These are phyloP conservation scores for Suillus discolor DNA, from an alignment of 768 basidiomycete genomes.

Conservation along the genomic window DNA sequence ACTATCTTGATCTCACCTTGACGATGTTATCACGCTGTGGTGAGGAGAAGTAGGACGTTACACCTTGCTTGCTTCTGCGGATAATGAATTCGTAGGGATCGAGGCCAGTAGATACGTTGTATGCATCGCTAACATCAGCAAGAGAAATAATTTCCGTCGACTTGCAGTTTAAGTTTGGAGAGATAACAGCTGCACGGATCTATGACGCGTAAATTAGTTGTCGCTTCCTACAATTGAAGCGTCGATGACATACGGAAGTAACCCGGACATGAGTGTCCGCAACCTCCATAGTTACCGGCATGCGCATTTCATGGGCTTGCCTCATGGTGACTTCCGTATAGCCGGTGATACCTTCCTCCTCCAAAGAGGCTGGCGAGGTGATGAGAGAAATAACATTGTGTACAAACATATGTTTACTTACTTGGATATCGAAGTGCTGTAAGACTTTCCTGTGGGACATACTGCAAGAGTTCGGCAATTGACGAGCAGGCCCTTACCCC, in stretches of 20 bases:
- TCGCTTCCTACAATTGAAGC: not conserved
- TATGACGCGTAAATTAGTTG: constrained; percentile 28
- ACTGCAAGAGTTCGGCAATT: constrained; percentile 57
- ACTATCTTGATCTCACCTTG: constrained; percentile 48
- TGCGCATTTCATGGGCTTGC: constrained; percentile 61
- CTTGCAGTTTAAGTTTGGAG: constrained; percentile 67
- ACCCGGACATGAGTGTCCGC: constrained; percentile 74
- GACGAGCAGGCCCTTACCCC: constrained; percentile 65
- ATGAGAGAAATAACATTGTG: constrained; percentile 7
- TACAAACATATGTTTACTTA: constrained; percentile 34
- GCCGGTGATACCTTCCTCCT: constrained; percentile 54
- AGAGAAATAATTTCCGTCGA: constrained; percentile 82
- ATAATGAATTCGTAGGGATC: constrained; percentile 84
- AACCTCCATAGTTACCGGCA: constrained; percentile 72
- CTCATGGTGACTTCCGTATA: constrained; percentile 73
- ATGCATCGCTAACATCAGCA: constrained; percentile 83
- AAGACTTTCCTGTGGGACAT: constrained; percentile 52
- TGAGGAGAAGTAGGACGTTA: constrained; percentile 78
- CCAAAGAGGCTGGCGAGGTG: constrained; percentile 52
- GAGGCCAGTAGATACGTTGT: constrained; percentile 76
- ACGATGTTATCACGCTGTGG: constrained; percentile 69
- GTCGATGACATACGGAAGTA: constrained; percentile 58
- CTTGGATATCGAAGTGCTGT: constrained; percentile 55
- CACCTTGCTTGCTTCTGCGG: constrained; percentile 67
- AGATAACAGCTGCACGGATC: constrained; percentile 74